A percentile compares a stretch with the other conserved stretches of the same genome.
Conservation (phyloP, 805 yeast species). For the Candida multigemmis region DNA sequence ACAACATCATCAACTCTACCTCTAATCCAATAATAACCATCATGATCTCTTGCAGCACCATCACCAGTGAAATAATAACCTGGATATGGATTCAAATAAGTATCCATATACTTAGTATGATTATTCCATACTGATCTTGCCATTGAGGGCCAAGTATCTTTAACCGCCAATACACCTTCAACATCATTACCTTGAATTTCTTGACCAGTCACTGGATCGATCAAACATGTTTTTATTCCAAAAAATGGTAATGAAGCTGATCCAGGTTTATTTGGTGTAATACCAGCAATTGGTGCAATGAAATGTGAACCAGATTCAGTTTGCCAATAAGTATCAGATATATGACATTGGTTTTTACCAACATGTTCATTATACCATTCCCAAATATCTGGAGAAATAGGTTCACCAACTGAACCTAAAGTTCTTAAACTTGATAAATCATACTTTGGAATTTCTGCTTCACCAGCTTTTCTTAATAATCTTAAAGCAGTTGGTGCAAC, state of each 20-base stretch:
- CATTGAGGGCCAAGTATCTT: slow-evolving; percentile 77
- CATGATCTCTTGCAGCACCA: slow-evolving; percentile 81
- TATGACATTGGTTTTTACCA: slow-evolving; percentile 62
- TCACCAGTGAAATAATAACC: slow-evolving; percentile 83
- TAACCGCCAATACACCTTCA: slow-evolving; percentile 74
- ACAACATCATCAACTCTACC: slow-evolving; percentile 89
- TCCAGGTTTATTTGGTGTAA: slow-evolving; percentile 78
- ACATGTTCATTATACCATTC: slow-evolving; percentile 73
- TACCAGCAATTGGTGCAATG: slow-evolving; percentile 66
- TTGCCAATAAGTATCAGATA: slow-evolving; percentile 84
- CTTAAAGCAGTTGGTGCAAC: slow-evolving; percentile 83
- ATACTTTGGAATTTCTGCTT: slow-evolving; percentile 47
- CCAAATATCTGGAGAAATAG: slow-evolving; percentile 81
- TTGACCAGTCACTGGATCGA: slow-evolving; percentile 68
- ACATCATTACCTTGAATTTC: slow-evolving; percentile 62
- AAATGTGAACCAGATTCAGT: slow-evolving; percentile 81
- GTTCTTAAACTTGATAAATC: slow-evolving; percentile 59
- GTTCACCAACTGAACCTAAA: slow-evolving; percentile 81
- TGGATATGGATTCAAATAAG: slow-evolving; percentile 76
- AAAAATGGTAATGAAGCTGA: slow-evolving; percentile 80
- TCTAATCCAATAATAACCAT: slow-evolving; percentile 78
- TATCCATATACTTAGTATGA: slow-evolving; percentile 66
- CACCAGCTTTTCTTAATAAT: slow-evolving; percentile 69
- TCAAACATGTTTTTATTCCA: slow-evolving; percentile 65
- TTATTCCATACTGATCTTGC: slow-evolving; percentile 77